Base-by-base conservation (phyloP, 495 filamentous ascomycete genomes). In the Tuber borchii region DNA sequence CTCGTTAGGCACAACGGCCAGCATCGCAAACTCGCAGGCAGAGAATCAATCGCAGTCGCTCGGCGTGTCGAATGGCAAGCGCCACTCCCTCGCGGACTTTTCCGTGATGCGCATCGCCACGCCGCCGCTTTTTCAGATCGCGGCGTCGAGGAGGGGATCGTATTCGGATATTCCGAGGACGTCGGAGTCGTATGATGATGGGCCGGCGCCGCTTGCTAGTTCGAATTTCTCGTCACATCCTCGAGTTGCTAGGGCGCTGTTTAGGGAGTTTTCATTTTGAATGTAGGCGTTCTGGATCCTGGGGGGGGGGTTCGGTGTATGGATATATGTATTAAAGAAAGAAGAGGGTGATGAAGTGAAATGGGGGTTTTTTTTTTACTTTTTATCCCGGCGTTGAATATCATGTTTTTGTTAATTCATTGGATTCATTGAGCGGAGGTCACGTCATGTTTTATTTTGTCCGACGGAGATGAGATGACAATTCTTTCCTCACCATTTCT, bases 251-350 rank as follows among this genome's bases (percentile, higher is more conserved):
- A 79, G 79, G 31, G 75, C 79, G 34, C 44, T 82, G 0, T 82
- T 82, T 45, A 56, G 76, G 17, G 80, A 78, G 46, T 82, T 82
- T 75, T 82, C 80, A 9, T 82, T 82, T 61, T 81, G 69, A 78
- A 39, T 34, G 37, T n/a, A 22, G 44, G 37, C 26, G 46, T 37
- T 61, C 19, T 48, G 1, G 48, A n/a, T 2, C 22, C 22, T 0
- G 48, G 48, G 46, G 19, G 19, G 48, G 48, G 46, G 19, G 19
- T 40, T 51, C 19, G 6, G 3, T 71, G 12, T 65, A 26, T 65
- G 10, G n/a, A n/a, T 65, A 31, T 31, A 6, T 26, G n/a, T 65
- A 65, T 26, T 12, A 22, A 5, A n/a, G 26, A 6, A 31, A 65
- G 12, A 65, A 22, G 48, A n/a, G 48, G 22, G 48, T 26, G 48